These are phyloP conservation scores for Hypsizygus ulmarius DNA, from an alignment of 1,284 basidiomycete genomes.

Conservation along the genomic window DNA sequence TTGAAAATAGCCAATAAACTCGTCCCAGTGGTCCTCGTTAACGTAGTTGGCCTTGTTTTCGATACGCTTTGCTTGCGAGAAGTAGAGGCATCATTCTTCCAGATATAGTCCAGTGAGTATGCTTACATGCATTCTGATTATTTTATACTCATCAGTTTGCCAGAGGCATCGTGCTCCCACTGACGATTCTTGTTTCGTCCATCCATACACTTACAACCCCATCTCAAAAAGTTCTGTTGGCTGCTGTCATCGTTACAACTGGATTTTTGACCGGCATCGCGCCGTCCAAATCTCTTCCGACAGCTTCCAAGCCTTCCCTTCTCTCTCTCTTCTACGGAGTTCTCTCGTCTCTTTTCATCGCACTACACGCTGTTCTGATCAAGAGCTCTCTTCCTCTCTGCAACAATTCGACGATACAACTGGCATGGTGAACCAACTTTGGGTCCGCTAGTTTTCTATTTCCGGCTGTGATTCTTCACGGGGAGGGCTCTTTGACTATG, in stretches of 20 bases:
- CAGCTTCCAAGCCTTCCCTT: slow-evolving; percentile 44
- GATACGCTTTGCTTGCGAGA: slow-evolving; percentile 74
- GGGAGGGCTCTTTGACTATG: slow-evolving; percentile 46
- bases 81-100: slow-evolving; percentile 77
- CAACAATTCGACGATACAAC: slow-evolving; percentile 65
- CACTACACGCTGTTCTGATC: slow-evolving; percentile 71
- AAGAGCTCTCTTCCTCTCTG: slow-evolving; percentile 66
- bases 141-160: slow-evolving; percentile 55
- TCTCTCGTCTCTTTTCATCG: slow-evolving; percentile 69
- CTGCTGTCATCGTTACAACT: slow-evolving; percentile 54
- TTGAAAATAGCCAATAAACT: slow-evolving; percentile 53
- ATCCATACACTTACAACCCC: slow-evolving; percentile 48
- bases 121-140: slow-evolving; percentile 7
- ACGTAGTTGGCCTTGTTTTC: slow-evolving; percentile 72
- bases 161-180: slow-evolving; percentile 70
- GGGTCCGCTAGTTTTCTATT: slow-evolving; percentile 62
- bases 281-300: slow-evolving; percentile 42
- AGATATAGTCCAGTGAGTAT: slow-evolving; percentile 37
- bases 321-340: slow-evolving; percentile 65
- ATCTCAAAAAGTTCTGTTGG: slow-evolving; percentile 44
- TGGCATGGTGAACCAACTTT: slow-evolving; percentile 75
- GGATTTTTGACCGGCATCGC: slow-evolving; percentile 67
- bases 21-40: slow-evolving; percentile 60
- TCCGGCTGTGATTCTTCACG: slow-evolving; percentile 58
- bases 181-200: slow-evolving; percentile 68